Conservation (phyloP, 441 rosid genomes). For the Cnidoscolus chayamansa region DNA sequence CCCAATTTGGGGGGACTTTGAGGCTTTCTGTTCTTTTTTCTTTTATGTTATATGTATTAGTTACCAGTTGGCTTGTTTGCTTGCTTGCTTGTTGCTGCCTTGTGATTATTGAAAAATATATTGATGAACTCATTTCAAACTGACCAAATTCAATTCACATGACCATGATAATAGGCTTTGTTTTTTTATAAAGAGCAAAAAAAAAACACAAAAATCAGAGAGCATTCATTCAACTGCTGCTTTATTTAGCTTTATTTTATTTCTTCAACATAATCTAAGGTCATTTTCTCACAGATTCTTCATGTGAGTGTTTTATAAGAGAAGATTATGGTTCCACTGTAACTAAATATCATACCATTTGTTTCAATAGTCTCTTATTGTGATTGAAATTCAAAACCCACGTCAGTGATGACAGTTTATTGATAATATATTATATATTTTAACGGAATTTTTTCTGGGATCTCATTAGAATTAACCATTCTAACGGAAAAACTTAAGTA, state of each 20-base stretch:
- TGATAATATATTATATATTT: not conserved
- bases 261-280: slow-evolving; percentile 37
- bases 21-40: slow-evolving; percentile 3
- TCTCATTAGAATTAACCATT: not conserved
- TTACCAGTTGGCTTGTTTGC: slow-evolving; percentile 18
- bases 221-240: slow-evolving; percentile 22
- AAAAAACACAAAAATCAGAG: slow-evolving; percentile 9
- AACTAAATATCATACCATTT: no score
- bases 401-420: no score
- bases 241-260: slow-evolving; percentile 27
- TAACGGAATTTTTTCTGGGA: not conserved
- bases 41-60: no score
- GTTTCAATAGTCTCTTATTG: no score
- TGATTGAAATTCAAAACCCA: no score
- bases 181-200: not conserved
- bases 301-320: slow-evolving; percentile 41
- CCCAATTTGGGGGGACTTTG: slow-evolving; percentile 33
- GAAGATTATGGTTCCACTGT: slow-evolving; percentile 32
- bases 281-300: slow-evolving; percentile 40
- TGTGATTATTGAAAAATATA: slow-evolving; percentile 24
- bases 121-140: slow-evolving; percentile 35
- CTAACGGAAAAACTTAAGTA: no score
- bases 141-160: slow-evolving; percentile 51
- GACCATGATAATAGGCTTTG: slow-evolving; percentile 29
- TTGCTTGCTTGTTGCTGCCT: slow-evolving; percentile 9